phyloP scores from a whole-genome alignment of 805 yeast genomes.

The Jamesozyma gamospora region DNA sequence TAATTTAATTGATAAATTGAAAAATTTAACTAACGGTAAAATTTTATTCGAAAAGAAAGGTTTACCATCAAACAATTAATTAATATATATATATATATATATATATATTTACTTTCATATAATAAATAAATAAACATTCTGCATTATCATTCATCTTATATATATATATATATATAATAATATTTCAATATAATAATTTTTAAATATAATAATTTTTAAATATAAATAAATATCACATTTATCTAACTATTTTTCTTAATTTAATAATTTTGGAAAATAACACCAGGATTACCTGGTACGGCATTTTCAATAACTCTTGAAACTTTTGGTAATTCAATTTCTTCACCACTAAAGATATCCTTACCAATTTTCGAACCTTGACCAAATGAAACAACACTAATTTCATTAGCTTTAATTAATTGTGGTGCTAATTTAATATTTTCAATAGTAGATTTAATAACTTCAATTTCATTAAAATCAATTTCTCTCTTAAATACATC shows the following conservation, averaged over 20 bases:
- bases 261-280: slow-evolving; percentile 57
- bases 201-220: no score
- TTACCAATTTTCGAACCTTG: slow-evolving; percentile 55
- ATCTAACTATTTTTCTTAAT: not conserved
- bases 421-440: slow-evolving; percentile 59
- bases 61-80: slow-evolving; percentile 18
- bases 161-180: no score
- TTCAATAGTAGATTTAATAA: slow-evolving; percentile 45
- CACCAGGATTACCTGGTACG: slow-evolving; percentile 90
- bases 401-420: slow-evolving; percentile 41
- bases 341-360: slow-evolving; percentile 59
- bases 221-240: no score
- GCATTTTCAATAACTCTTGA: slow-evolving; percentile 72
- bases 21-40: slow-evolving; percentile 13
- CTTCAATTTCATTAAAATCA: slow-evolving; percentile 65
- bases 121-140: no score
- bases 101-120: not conserved
- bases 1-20: slow-evolving; percentile 12
- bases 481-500: slow-evolving; percentile 85
- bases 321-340: slow-evolving; percentile 48
- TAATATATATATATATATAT: not conserved
- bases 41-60: slow-evolving; percentile 14
- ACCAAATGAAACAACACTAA: slow-evolving; percentile 53
- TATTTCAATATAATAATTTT: no score
- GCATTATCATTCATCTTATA: not conserved